Evolutionary conservation across 2,329 filamentous ascomycete species (phyloP).

Genomic region (Aphanoascus verrucosus): DNA sequence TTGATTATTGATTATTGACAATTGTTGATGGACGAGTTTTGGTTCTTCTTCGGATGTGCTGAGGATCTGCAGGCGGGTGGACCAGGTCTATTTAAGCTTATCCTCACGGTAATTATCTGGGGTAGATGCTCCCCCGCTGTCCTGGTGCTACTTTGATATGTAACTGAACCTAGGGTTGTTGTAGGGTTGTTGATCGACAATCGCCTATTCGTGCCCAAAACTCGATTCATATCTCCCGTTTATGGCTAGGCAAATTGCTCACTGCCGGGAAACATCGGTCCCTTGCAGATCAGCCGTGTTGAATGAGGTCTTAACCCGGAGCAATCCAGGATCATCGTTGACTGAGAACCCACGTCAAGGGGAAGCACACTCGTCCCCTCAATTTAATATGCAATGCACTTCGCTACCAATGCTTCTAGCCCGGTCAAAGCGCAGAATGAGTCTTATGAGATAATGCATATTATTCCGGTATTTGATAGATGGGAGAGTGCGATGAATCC

Average conservation of each 20-base stretch:
- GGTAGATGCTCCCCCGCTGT: neutral
- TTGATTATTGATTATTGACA: neutral
- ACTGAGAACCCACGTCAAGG: neutral
- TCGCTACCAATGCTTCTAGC: too few species aligned
- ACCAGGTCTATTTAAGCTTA: slow-evolving; percentile 1
- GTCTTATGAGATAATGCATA: neutral
- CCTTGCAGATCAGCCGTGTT: slow-evolving; percentile 3
- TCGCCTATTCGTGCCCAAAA: neutral
- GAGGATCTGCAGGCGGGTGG: neutral
- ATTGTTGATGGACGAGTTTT: neutral
- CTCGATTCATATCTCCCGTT: neutral
- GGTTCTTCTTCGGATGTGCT: neutral
- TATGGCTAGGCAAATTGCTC: neutral
- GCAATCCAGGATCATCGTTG: neutral
- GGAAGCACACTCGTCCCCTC: too few species aligned
- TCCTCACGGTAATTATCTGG: neutral
- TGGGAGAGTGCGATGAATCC: too few species aligned
- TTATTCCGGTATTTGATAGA: neutral
- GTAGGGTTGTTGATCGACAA: neutral
- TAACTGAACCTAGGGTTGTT: slow-evolving; percentile 8
- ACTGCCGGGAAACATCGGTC: neutral
- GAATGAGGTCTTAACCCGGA: neutral
- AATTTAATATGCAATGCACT: too few species aligned
- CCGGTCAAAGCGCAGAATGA: too few species aligned
- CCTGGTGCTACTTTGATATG: neutral